Conservation (phyloP, 345 rosid genomes). For the Alliaria petiolata region DNA sequence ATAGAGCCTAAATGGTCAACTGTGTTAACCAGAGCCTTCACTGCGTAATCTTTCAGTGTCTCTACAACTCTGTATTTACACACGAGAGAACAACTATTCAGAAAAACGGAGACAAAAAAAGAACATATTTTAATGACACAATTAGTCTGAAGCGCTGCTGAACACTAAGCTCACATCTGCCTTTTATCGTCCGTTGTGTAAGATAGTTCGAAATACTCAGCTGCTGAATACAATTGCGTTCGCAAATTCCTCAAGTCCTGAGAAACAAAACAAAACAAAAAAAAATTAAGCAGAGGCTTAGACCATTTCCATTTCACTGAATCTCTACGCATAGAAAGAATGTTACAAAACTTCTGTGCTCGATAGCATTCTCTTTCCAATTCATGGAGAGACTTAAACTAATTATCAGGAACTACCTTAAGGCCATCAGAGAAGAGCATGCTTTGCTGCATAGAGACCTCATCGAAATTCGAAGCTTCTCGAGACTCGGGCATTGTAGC, state of each 20-base stretch:
- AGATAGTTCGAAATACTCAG: conserved; percentile 89
- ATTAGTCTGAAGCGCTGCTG: not conserved
- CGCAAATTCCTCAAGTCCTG: conserved; percentile 88
- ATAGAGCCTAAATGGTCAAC: conserved; percentile 97
- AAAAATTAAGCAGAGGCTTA: not conserved
- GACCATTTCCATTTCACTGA: not conserved
- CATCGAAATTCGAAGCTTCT: conserved; percentile 69
- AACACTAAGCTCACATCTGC: conserved; percentile 56
- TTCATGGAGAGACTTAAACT: not conserved
- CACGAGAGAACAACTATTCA: not conserved
- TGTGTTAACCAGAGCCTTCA: conserved; percentile 88
- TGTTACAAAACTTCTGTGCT: not conserved
- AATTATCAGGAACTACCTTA: conserved; percentile 50
- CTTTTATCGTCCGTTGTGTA: conserved; percentile 78
- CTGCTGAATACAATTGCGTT: conserved; percentile 85
- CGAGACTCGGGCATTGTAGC: conserved; percentile 40
- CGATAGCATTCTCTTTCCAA: no score
- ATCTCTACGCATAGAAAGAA: not conserved
- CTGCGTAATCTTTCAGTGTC: conserved; percentile 83
- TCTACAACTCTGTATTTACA: conserved; percentile 70
- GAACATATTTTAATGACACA: not conserved
- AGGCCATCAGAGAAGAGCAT: conserved; percentile 86
- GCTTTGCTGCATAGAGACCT: conserved; percentile 75
- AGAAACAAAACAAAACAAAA: not conserved
- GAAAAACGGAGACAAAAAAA: not conserved